A percentile compares a stretch with the other conserved stretches of the same genome.
Evolutionary conservation across 2,329 filamentous ascomycete species (phyloP).

Genomic region (Aspergillus novofumigatus): DNA sequence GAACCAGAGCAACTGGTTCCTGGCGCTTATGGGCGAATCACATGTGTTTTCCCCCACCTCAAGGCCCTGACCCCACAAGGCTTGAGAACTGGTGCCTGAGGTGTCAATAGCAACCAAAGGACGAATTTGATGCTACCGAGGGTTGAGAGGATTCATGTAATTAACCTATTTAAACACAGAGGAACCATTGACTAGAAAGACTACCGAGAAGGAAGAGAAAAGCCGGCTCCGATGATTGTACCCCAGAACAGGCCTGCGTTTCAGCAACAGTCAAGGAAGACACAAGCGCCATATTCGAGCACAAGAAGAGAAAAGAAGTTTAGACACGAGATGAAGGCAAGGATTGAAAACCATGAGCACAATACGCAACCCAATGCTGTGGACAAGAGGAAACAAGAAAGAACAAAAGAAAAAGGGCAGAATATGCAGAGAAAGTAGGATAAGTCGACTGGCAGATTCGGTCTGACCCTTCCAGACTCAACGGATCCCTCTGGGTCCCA

Average conservation of each 20-base stretch:
- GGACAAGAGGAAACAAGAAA: background rate
- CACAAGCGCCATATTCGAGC: background rate
- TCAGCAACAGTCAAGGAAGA: background rate
- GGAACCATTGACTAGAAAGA: background rate
- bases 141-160: no score
- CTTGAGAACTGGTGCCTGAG: background rate
- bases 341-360: no score
- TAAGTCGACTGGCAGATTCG: conserved; percentile 10
- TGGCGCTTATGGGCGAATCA: no score
- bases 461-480: conserved; percentile 4
- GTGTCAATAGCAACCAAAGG: background rate
- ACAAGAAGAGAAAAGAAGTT: background rate
- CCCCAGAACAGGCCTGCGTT: background rate
- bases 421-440: conserved; percentile 11
- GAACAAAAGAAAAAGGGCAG: conserved; percentile 6
- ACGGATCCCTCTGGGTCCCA: background rate
- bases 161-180: background rate
- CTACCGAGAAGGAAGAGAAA: background rate
- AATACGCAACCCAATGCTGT: conserved; percentile 8
- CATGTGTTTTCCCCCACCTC: background rate
- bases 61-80: background rate
- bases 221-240: background rate
- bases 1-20: no score
- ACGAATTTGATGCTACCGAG: no score
- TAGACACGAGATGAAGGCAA: background rate